phyloP scores from a whole-genome alignment of 495 filamentous ascomycete genomes.

The Rusavskia elegans region DNA sequence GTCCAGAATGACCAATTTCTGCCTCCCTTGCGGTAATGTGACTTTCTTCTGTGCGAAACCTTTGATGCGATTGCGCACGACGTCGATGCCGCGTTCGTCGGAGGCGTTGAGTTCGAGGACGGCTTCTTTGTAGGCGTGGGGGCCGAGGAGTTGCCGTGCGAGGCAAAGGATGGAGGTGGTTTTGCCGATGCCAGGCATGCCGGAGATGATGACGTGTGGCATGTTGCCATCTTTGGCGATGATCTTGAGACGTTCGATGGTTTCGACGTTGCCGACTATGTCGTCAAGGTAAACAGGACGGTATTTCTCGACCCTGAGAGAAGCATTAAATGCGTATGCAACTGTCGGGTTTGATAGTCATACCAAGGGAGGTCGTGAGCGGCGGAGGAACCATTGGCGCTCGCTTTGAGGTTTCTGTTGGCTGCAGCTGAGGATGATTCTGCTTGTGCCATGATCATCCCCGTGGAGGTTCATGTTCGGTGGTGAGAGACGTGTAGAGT shows the following conservation, averaged over 20 bases:
- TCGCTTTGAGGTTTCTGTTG: constrained; percentile 45
- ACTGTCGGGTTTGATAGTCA: constrained; percentile 4
- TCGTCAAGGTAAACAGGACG: constrained; percentile 87
- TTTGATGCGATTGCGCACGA: constrained; percentile 97
- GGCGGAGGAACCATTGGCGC: constrained; percentile 39
- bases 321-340: constrained; percentile 6
- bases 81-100: constrained; percentile 95
- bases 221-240: constrained; percentile 99
- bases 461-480: no score
- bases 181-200: constrained; percentile 98
- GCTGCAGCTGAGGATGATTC: constrained; percentile 66
- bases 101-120: constrained; percentile 92
- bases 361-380: constrained; percentile 87
- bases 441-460: constrained; percentile 27
- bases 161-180: constrained; percentile 92
- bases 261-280: constrained; percentile 94
- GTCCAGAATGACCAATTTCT: constrained; percentile 95
- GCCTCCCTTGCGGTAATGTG: constrained; percentile 74
- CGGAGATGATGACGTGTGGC: constrained; percentile 97
- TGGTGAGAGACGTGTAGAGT: no score
- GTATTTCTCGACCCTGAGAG: constrained; percentile 90
- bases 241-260: constrained; percentile 92
- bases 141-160: constrained; percentile 74
- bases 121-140: constrained; percentile 87
- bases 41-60: constrained; percentile 99